Evolutionary conservation across 495 filamentous ascomycete species (phyloP).

Genomic region (Trichoderma reesei): DNA sequence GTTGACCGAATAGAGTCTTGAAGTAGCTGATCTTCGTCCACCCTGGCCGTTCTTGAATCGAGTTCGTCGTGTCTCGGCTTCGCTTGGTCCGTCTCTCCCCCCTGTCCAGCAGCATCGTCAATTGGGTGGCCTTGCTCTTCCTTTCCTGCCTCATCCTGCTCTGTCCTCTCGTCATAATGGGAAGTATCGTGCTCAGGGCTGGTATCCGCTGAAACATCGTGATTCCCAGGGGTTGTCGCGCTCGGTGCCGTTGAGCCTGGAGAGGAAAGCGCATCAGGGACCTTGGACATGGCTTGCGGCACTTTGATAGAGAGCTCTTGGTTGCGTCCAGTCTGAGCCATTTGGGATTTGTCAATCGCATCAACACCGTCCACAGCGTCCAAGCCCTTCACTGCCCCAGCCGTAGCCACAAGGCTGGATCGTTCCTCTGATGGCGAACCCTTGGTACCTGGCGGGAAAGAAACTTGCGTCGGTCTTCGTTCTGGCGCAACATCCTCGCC

Average conservation of each 20-base stretch:
- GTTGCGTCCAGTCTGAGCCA: neutral
- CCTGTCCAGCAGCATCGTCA: neutral
- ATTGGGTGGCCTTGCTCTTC: neutral
- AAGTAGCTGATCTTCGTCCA: conserved; percentile 31
- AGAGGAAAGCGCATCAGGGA: conserved; percentile 31
- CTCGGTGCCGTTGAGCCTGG: conserved; percentile 36
- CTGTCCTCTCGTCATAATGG: conserved; percentile 18
- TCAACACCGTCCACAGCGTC: neutral
- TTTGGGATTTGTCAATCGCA: conserved; percentile 6
- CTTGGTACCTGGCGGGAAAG: conserved; percentile 8
- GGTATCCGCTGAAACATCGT: conserved; percentile 40
- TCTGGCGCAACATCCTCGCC: conserved; percentile 9
- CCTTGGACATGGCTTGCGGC: conserved; percentile 15
- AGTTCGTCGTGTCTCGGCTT: neutral
- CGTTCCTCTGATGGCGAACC: conserved; percentile 8
- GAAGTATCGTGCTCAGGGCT: conserved; percentile 44
- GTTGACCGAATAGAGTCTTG: conserved; percentile 22
- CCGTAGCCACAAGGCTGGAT: neutral
- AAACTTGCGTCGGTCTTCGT: conserved; percentile 3
- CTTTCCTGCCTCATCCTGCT: neutral
- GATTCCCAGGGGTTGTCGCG: conserved; percentile 27
- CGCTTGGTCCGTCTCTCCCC: neutral
- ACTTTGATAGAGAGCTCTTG: conserved; percentile 8
- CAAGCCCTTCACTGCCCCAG: neutral
- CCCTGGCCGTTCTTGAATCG: neutral